phyloP scores from a whole-genome alignment of 1,284 basidiomycete species.

The Ustilago hordei region DNA sequence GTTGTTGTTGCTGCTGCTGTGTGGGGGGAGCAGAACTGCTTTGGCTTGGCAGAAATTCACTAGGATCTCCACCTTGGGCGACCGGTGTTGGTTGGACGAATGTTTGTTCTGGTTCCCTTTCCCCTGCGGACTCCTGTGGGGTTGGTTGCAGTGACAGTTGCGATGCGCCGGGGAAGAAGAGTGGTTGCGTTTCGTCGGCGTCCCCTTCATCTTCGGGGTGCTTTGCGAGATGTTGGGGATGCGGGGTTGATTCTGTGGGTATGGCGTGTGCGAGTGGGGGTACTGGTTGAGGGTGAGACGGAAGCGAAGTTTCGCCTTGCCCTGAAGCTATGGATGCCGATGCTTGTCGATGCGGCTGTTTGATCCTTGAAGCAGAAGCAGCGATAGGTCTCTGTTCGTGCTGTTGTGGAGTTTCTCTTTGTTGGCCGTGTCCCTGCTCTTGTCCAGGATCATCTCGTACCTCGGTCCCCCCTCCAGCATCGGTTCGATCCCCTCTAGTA shows the following conservation, averaged over 20 bases:
- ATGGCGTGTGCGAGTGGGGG: background rate
- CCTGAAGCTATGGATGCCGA: background rate
- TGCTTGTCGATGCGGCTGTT: background rate
- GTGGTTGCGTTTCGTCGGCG: constrained; percentile 24
- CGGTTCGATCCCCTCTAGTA: constrained; percentile 24
- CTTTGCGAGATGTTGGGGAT: background rate
- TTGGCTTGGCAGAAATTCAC: constrained; percentile 10
- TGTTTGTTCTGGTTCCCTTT: background rate
- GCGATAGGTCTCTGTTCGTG: background rate
- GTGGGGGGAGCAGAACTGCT: constrained; percentile 5
- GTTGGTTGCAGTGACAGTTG: constrained; percentile 19
- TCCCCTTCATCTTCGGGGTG: background rate
- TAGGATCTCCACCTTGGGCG: constrained; percentile 32
- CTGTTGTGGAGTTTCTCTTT: background rate
- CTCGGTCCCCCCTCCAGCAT: background rate
- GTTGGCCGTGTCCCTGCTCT: background rate
- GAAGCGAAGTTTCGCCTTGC: background rate
- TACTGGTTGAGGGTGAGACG: background rate
- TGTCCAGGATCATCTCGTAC: background rate
- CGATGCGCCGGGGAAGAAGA: constrained; percentile 42
- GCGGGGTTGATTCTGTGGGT: background rate
- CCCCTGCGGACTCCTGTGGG: background rate
- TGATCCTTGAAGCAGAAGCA: background rate
- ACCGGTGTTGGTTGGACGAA: constrained; percentile 33
- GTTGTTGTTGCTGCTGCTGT: background rate